Base-by-base conservation (phyloP, 2,329 filamentous ascomycete genomes). In the Canariomyces notabilis region DNA sequence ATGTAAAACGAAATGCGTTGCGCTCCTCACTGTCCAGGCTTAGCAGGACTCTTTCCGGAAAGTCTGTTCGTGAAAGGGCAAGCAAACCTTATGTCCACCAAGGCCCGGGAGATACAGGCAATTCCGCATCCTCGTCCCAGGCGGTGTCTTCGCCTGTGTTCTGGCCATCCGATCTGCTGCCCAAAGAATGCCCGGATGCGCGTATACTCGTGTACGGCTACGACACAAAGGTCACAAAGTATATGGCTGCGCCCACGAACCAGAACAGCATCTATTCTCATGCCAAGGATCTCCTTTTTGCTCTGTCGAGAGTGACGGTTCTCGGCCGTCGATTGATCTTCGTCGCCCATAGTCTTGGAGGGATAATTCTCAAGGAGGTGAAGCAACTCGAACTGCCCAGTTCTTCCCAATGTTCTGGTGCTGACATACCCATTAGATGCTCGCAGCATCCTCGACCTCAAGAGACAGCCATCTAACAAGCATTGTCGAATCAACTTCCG, bases 331-430 rank as follows among this genome's bases (percentile, higher is more conserved):
- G 23, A 1, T 9, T 50, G 5, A 39, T 56, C 20, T 51, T 56
- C 23, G 45, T 56, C 7, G 51, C 46, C 8, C 54, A 56, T 23
- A 45, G 37, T 5, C 32, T 56, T 1, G 54, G 54, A 1, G 51
- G 54, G 0, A 45, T 56, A 9, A 31, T 56, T 6, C 43, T 56
- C 32, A 56, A 56, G 29, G 49, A 54, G 16, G 46, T 50, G n/a
- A n/a, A n/a, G n/a, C n/a, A n/a, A n/a, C n/a, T n/a, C n/a, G n/a
- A n/a, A n/a, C n/a, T n/a, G n/a, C n/a, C n/a, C n/a, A n/a, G n/a
- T n/a, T n/a, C n/a, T n/a, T n/a, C n/a, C n/a, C n/a, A n/a, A n/a
- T n/a, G n/a, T n/a, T n/a, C n/a, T n/a, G n/a, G n/a, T n/a, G n/a
- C n/a, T n/a, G n/a, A n/a, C n/a, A n/a, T n/a, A n/a, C n/a, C n/a